Base-by-base conservation (phyloP, 768 basidiomycete genomes). In the Pisolithus microcarpus region DNA sequence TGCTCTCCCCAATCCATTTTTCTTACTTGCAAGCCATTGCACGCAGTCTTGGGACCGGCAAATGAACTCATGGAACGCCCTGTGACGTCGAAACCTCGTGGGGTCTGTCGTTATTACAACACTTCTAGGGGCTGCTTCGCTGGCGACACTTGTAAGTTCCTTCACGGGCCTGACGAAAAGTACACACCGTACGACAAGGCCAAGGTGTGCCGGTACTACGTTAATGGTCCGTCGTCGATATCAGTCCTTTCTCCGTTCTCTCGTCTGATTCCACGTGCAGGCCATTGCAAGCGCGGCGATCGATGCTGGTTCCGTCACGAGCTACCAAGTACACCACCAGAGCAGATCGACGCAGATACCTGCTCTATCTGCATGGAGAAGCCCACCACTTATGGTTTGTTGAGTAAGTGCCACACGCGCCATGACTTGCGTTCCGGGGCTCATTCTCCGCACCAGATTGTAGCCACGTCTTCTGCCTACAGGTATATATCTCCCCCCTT, bases 331-430 rank as follows among this genome's bases (percentile, higher is more conserved):
- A 50, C 52, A 30, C 44, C 61, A 5, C 49, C 46, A 2, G 57
- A 61, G 28, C 55, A 56, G 24, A 57, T 55, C 4, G 77, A 75
- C 28, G 75, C 81, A 7, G 73, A 78, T 39, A 58, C 71, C 3
- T 91, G 89, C 59, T 78, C 78, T 18, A 84, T 91, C 46, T 91
- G 88, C 61, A 76, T 85, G 53, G 88, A 91, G 60, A 81, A 74
- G 57, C 87, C 88, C 10, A 65, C 65, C 5, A 79, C 78, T 0
- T 89, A 80, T 58, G 89, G 86, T 34, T 67, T 90, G 15, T 72
- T 91, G 26, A 71, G 85, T 86, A 61, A 58, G 74, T 51, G 19
- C 3, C n/a, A 31, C 18, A 31, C n/a, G 16, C 26, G 18, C 28
- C 9, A 43, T 26, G 4, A 16, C 9, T n/a, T 30, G 26, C 24